A percentile compares a stretch with the other conserved stretches of the same genome.
Evolutionary conservation across 148 eudicot genomes (phyloP).

Genomic region (Chenopodium berlandieri): DNA sequence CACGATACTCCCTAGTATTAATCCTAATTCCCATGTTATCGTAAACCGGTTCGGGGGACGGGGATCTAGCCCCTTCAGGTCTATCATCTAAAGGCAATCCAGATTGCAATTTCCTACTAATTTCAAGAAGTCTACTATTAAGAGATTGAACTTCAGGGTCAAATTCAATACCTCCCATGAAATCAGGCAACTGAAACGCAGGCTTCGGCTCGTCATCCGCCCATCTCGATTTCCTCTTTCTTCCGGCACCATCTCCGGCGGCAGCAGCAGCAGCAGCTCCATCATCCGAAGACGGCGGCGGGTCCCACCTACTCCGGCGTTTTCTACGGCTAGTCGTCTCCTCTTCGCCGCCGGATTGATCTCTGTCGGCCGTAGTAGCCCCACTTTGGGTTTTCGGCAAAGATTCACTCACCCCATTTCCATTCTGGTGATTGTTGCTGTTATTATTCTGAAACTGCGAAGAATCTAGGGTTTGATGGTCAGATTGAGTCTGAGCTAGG

Average conservation of each 20-base stretch:
- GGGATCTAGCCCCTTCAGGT: slow-evolving; percentile 84
- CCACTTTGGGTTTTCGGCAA: slow-evolving; percentile 43
- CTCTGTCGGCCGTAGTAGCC: slow-evolving; percentile 35
- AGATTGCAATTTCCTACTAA: slow-evolving; percentile 67
- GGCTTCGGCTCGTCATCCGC: slow-evolving; percentile 76
- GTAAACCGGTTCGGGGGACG: slow-evolving; percentile 85
- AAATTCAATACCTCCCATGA: slow-evolving; percentile 85
- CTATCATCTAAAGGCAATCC: slow-evolving; percentile 73
- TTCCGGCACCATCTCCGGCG: slow-evolving; percentile 30
- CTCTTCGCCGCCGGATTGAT: slow-evolving; percentile 71
- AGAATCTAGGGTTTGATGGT: slow-evolving; percentile 8
- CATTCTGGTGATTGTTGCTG: slow-evolving; percentile 14
- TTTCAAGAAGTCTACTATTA: slow-evolving; percentile 64
- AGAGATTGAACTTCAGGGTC: slow-evolving; percentile 75
- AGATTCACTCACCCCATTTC: slow-evolving; percentile 10
- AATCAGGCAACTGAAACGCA: slow-evolving; percentile 68
- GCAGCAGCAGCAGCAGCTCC: slow-evolving; percentile 5
- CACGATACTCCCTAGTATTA: slow-evolving; percentile 83
- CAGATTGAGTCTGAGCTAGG: background rate
- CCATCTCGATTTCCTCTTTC: slow-evolving; percentile 81
- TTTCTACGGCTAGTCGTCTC: slow-evolving; percentile 63
- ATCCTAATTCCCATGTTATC: slow-evolving; percentile 81
- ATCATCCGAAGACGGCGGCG: slow-evolving; percentile 48
- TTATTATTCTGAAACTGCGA: background rate
- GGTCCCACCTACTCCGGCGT: slow-evolving; percentile 85